A percentile compares a stretch with the other conserved stretches of the same genome.
These are phyloP conservation scores for Trichosporon faecale DNA, from an alignment of 1,284 basidiomycete species.

Conservation along the genomic window DNA sequence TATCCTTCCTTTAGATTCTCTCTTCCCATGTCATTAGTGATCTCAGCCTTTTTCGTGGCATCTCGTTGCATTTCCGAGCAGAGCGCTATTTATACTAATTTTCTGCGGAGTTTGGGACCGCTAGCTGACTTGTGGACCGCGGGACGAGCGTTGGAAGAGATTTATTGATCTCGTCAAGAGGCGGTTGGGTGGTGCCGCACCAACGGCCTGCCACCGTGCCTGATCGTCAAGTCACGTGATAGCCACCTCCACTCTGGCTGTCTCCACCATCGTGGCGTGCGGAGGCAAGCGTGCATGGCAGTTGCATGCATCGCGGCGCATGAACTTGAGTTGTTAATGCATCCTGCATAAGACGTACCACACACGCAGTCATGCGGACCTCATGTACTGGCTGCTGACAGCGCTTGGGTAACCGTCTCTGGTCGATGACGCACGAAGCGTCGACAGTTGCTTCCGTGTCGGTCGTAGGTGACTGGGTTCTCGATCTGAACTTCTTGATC, in stretches of 20 bases:
- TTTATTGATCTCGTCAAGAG: not conserved
- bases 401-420: no score
- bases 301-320: no score
- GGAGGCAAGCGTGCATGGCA: no score
- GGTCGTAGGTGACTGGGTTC: no score
- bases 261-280: no score
- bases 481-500: no score
- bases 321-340: no score
- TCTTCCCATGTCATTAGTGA: not conserved
- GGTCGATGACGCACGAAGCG: no score
- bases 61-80: not conserved
- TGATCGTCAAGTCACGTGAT: not conserved
- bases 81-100: not conserved
- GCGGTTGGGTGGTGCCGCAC: not conserved
- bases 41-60: not conserved
- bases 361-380: no score
- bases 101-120: not conserved
- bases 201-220: not conserved
- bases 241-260: not conserved
- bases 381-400: no score
- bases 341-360: no score
- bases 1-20: not conserved
- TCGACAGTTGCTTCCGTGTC: no score
- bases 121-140: not conserved
- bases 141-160: not conserved